A percentile compares a stretch with the other conserved stretches of the same genome.
Evolutionary conservation across 805 yeast genomes (phyloP).

Genomic region (Crinitomyces ghanaensis): DNA sequence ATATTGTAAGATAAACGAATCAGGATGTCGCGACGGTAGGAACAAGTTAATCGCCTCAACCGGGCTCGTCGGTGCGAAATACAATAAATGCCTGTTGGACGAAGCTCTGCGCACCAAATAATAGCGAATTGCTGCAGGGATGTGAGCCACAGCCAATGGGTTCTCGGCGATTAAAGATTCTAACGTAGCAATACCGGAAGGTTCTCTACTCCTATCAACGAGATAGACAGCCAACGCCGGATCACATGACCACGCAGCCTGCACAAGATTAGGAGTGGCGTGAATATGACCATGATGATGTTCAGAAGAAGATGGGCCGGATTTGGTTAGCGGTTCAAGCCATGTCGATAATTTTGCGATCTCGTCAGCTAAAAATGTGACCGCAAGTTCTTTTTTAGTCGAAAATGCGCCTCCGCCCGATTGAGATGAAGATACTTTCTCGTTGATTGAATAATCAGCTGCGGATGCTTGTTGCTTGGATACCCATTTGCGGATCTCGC

Average conservation of each 20-base stretch:
- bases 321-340: conserved; percentile 45
- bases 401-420: conserved; percentile 25
- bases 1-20: conserved; percentile 67
- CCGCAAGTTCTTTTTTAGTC: conserved; percentile 41
- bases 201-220: conserved; percentile 43
- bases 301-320: conserved; percentile 10
- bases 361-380: conserved; percentile 65
- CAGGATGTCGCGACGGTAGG: conserved; percentile 56
- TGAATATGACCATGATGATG: conserved; percentile 4
- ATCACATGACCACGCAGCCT: conserved; percentile 49
- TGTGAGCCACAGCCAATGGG: conserved; percentile 48
- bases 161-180: conserved; percentile 36
- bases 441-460: conserved; percentile 26
- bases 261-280: conserved; percentile 29
- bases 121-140: conserved; percentile 50
- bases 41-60: conserved; percentile 76
- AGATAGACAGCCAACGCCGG: conserved; percentile 67
- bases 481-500: too few relatives aligned
- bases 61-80: conserved; percentile 73
- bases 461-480: too few relatives aligned
- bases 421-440: conserved; percentile 7
- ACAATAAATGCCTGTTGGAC: conserved; percentile 28
- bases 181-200: conserved; percentile 28
- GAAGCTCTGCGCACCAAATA: conserved; percentile 26
- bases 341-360: conserved; percentile 62